These are phyloP conservation scores for Henningerozyma blattae DNA, from an alignment of 805 yeast genomes.

Conservation along the genomic window DNA sequence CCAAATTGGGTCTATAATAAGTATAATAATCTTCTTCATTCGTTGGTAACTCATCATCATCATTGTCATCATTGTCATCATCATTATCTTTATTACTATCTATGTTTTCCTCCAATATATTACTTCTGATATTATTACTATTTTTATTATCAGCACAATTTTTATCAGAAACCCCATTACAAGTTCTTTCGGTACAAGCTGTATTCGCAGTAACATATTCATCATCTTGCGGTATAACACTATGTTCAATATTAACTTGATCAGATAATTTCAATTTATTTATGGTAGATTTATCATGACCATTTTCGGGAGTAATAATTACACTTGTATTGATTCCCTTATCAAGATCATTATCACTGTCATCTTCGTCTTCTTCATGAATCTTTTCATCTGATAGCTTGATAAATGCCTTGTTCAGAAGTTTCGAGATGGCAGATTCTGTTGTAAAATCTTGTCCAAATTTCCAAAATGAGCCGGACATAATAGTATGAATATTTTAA, in stretches of 20 bases:
- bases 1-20: constrained; percentile 30
- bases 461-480: constrained; percentile 46
- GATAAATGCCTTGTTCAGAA: constrained; percentile 28
- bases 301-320: constrained; percentile 18
- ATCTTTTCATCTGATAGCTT: constrained; percentile 8
- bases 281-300: constrained; percentile 17
- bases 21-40: constrained; percentile 20
- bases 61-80: constrained; percentile 9
- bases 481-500: no score
- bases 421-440: constrained; percentile 42
- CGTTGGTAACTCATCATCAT: constrained; percentile 6
- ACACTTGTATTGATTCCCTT: constrained; percentile 9
- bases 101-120: constrained; percentile 6
- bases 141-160: background rate
- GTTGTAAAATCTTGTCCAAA: constrained; percentile 45
- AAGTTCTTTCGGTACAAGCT: background rate
- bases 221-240: no score
- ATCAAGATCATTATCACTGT: background rate
- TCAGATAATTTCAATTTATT: background rate
- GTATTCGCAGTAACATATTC: constrained; percentile 2
- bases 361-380: constrained; percentile 1
- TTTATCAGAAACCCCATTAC: background rate
- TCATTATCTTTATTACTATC: constrained; percentile 5
- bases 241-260: no score
- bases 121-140: constrained; percentile 17